Evolutionary conservation across 1,139 yeast genomes (phyloP), one percentile per base, ranked within the genome.

Genomic region (Kodamaea arcana): DNA sequence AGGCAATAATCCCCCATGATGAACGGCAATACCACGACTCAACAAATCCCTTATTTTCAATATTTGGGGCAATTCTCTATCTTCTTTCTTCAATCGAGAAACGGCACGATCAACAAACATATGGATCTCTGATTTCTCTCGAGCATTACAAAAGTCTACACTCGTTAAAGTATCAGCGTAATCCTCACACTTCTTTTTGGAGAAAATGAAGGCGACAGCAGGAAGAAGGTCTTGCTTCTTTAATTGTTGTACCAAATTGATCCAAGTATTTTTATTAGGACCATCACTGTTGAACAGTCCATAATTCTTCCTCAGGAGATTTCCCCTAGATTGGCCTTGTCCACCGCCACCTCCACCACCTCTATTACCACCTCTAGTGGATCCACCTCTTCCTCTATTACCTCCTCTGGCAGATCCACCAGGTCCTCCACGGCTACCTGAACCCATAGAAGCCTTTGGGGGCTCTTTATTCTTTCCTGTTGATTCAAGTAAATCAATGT

Each of bases 1-100:
- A 0, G 99, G 99, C 39, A 92, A 65, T 37, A 92, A 64, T 2
- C 99, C 99, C 55, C 97, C 96, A 61, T 92, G 98, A 58, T 92
- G 99, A 2, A 92, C 94, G 0, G 96, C 97, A 45, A 92, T 84
- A 40, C 99, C 97, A 50, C 97, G 72, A 33, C 90, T 75, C 28
- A 92, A 65, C 70, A 92, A 69, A 24, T 87, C 95, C 45, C 95
- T 72, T 40, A 90, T 74, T 46, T 84, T 79, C 38, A 83, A 46
- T 39, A 92, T 92, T 57, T 92, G 98, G 0, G 98, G 98, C 36
- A 92, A 67, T 38, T 84, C 94, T 41, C 97, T 72, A 56, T 92
- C 99, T 50, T 92, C 98, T 47, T 82, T 83, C 51, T 85, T 86
- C 56, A 92, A 73, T 37, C 98, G 73, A 0, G 92, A 74, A 21